Base-by-base conservation (phyloP, 2,329 filamentous ascomycete species). In the Penicillium sp. region DNA sequence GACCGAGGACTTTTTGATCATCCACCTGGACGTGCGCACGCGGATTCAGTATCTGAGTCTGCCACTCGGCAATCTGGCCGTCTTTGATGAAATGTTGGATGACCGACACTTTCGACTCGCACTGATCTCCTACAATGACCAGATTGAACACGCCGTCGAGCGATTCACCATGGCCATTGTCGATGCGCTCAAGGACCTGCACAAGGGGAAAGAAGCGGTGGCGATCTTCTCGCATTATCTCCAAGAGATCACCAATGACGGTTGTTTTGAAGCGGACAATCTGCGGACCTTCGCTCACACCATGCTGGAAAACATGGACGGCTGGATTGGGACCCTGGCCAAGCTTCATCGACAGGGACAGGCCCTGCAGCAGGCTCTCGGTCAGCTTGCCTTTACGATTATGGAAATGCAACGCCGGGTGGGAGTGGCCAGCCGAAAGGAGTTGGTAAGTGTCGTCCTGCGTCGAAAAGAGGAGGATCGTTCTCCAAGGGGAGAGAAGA, bases 221-320 rank as follows among this genome's bases (percentile, higher is more conserved):
- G 80, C 82, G 48, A 85, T 88, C 46, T 85, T 97, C 45, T 83
- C 83, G 47, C 75, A 80, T 47, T 96, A 95, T 66, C 74, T 97
- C 42, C 75, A 78, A 5, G 74, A 80, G 32, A 79, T 94, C 51
- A 77, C 81, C 39, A 74, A 82, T 34, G 76, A 80, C 4, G 75
- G 77, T 55, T 82, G 80, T 66, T 77, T 82, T 47, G 70, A 77
- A 44, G 72, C 78, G 12, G 67, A 72, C 26, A 81, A 85, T 41
- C 79, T 87, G 24, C 76, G 79, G 33, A 83, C 87, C 40, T 88
- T 95, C 18, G 93, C 87, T 58, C 80, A 84, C 36, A 89, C 90
- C 34, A 97, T 97, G 90, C 85, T 86, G 61, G 88, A 88, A 32
- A 97, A 97, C 59, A 85, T 90, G 7, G 86, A 94, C 54, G 90